These are phyloP conservation scores for Cytidiella melzeri DNA, from an alignment of 768 basidiomycete genomes.

Conservation along the genomic window DNA sequence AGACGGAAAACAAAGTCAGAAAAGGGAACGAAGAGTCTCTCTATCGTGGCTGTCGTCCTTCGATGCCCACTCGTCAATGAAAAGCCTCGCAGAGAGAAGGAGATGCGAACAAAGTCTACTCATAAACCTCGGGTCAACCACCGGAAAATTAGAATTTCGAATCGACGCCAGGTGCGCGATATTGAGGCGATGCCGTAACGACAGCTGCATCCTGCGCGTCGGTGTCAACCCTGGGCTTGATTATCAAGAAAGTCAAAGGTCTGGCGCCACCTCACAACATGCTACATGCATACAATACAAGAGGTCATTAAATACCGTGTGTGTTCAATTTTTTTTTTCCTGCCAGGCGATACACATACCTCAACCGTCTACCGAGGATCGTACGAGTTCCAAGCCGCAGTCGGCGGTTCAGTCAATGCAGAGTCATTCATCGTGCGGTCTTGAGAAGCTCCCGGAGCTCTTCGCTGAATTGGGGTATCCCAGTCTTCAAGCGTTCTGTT, in stretches of 20 bases:
- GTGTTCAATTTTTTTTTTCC: too few species aligned
- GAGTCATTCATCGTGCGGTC: slow-evolving; percentile 3
- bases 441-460: slow-evolving; percentile 5
- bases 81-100: neutral
- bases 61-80: neutral
- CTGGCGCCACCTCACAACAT: neutral
- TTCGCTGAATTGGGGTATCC: neutral
- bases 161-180: neutral
- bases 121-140: neutral
- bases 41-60: too few species aligned
- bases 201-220: too few species aligned
- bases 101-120: neutral
- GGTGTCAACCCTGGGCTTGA: too few species aligned
- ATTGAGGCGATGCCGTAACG: neutral
- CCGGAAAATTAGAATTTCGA: neutral
- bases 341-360: too few species aligned
- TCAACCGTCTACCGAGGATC: too few species aligned
- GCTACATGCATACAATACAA: too few species aligned
- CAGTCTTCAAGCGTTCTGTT: neutral
- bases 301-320: too few species aligned
- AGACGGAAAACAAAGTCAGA: too few species aligned
- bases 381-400: too few species aligned
- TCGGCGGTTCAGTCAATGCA: neutral
- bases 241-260: neutral
- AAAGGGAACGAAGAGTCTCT: too few species aligned